phyloP scores from a whole-genome alignment of 1,284 basidiomycete genomes.

The Peniophora sp. region DNA sequence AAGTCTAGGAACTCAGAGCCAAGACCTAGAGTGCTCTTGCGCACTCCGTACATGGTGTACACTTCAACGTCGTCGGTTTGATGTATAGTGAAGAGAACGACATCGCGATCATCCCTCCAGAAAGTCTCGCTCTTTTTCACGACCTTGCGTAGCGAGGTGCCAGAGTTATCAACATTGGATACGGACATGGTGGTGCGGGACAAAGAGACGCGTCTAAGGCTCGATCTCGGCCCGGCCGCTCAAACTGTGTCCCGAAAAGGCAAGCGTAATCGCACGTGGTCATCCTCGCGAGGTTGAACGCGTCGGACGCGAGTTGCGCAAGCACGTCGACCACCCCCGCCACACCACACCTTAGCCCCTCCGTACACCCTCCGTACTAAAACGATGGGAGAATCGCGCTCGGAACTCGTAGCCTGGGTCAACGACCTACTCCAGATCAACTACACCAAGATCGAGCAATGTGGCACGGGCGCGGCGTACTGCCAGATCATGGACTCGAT shows the following conservation, averaged over 20 bases:
- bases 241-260: too few relatives aligned
- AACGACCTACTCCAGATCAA: conserved; percentile 89
- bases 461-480: conserved; percentile 84
- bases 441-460: conserved; percentile 94
- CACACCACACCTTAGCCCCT: too few relatives aligned
- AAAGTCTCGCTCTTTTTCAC: neutral
- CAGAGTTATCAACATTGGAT: too few relatives aligned
- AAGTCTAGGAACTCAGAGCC: neutral
- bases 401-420: conserved; percentile 89
- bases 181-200: too few relatives aligned
- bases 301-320: too few relatives aligned
- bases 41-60: neutral
- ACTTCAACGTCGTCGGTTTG: neutral
- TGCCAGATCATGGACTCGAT: conserved; percentile 92
- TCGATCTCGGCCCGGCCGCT: too few relatives aligned
- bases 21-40: neutral
- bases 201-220: too few relatives aligned
- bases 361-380: too few relatives aligned
- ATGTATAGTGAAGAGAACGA: neutral
- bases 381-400: conserved; percentile 55
- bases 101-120: neutral
- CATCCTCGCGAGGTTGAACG: too few relatives aligned
- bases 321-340: too few relatives aligned
- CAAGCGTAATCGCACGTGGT: too few relatives aligned
- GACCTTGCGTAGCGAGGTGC: too few relatives aligned